Conservation (phyloP, 2,329 filamentous ascomycete genomes). For the Aspergillus sp. region DNA sequence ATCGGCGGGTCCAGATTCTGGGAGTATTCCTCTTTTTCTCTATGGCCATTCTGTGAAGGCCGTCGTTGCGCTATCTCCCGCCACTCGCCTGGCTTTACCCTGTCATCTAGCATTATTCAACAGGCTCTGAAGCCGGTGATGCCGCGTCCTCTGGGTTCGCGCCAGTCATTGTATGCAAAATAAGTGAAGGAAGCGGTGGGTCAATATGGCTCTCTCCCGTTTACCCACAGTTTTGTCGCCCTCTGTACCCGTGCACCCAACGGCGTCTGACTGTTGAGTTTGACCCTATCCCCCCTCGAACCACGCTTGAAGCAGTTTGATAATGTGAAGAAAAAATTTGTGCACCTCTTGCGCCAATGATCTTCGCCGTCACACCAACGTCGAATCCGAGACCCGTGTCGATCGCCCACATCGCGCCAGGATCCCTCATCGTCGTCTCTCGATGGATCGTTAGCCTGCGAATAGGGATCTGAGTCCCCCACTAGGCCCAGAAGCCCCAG, state of each 20-base stretch:
- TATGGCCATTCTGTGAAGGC: constrained; percentile 13
- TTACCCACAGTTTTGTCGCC: constrained; percentile 3
- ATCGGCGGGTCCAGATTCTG: constrained; percentile 7
- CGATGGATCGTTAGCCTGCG: constrained; percentile 21
- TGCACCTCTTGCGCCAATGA: constrained; percentile 27
- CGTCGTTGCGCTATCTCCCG: constrained; percentile 21
- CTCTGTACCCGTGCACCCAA: neutral
- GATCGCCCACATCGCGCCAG: constrained; percentile 25
- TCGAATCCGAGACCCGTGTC: constrained; percentile 23
- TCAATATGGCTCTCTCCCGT: constrained; percentile 11
- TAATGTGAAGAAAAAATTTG: constrained; percentile 18
- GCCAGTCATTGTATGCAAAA: constrained; percentile 8
- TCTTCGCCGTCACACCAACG: constrained; percentile 17
- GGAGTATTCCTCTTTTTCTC: constrained; percentile 1
- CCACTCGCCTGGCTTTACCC: constrained; percentile 22
- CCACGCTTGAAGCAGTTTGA: constrained; percentile 5
- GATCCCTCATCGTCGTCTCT: constrained; percentile 20
- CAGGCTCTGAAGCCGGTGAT: constrained; percentile 2
- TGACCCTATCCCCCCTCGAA: constrained; percentile 4
- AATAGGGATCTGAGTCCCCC: constrained; percentile 17
- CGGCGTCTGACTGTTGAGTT: neutral
- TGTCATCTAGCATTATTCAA: constrained; percentile 19
- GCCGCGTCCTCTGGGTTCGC: constrained; percentile 6
- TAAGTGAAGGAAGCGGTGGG: constrained; percentile 5
- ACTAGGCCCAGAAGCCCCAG: constrained; percentile 10